phyloP scores from a whole-genome alignment of 148 eudicot species.

The Fagopyrum homotropicum region DNA sequence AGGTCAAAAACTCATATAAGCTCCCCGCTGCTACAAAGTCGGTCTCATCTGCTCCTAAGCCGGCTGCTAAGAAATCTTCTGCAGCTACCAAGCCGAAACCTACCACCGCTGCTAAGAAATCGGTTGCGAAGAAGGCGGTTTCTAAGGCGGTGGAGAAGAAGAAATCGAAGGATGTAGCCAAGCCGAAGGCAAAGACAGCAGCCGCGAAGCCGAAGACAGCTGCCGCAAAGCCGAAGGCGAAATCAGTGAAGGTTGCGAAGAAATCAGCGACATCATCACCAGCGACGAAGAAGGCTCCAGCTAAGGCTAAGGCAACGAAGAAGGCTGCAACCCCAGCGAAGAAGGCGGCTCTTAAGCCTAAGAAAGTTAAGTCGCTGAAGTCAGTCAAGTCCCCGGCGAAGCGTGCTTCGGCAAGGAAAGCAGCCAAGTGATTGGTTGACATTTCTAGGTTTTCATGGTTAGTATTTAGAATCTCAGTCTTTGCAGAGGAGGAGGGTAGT shows the following conservation, averaged over 20 bases:
- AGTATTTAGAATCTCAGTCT: not conserved
- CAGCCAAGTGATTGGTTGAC: not conserved
- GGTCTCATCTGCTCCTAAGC: not conserved
- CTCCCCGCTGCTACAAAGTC: conserved; percentile 1
- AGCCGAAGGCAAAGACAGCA: not conserved
- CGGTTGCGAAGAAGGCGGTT: not conserved
- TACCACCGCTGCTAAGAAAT: not conserved
- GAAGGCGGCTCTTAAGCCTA: conserved; percentile 5
- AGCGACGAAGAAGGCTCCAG: not conserved
- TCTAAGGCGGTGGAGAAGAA: not conserved
- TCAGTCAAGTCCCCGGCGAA: conserved; percentile 5
- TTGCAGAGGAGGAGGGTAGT: not conserved
- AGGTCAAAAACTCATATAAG: conserved; percentile 12
- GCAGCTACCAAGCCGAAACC: conserved; percentile 5
- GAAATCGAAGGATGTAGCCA: not conserved
- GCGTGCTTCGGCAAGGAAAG: not conserved
- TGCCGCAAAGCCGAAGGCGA: conserved; percentile 6
- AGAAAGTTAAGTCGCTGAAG: not conserved
- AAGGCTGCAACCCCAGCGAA: not conserved
- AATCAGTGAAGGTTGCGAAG: conserved; percentile 1
- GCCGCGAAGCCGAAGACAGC: not conserved
- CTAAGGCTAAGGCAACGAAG: not conserved
- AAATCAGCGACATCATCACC: not conserved
- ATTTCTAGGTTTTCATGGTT: not conserved
- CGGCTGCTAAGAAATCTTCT: not conserved